These are phyloP conservation scores for Cercophora samala DNA, from an alignment of 495 filamentous ascomycete species.

Conservation along the genomic window DNA sequence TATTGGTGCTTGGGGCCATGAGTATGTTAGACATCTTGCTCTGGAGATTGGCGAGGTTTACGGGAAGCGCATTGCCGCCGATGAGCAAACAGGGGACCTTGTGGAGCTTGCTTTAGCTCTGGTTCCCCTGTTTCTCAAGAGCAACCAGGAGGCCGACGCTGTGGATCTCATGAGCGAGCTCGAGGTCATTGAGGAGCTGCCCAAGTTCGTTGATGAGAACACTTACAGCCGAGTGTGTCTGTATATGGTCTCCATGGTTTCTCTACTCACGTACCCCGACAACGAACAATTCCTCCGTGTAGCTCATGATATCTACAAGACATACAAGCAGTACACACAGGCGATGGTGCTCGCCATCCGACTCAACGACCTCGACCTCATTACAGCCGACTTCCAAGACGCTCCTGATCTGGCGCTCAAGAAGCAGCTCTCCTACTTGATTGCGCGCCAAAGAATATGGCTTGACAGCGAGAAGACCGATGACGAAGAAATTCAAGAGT, in stretches of 20 bases:
- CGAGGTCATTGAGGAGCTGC: slow-evolving; percentile 93
- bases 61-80: slow-evolving; percentile 60
- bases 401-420: slow-evolving; percentile 78
- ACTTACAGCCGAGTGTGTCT: slow-evolving; percentile 90
- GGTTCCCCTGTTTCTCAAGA: slow-evolving; percentile 92
- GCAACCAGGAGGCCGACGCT: slow-evolving; percentile 96
- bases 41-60: slow-evolving; percentile 95
- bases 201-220: slow-evolving; percentile 85
- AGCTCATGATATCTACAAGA: slow-evolving; percentile 86
- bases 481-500: slow-evolving; percentile 74
- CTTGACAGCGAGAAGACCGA: slow-evolving; percentile 60
- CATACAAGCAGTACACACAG: slow-evolving; percentile 86
- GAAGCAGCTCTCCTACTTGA: slow-evolving; percentile 92
- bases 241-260: slow-evolving; percentile 99
- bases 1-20: slow-evolving; percentile 95
- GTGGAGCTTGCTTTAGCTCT: slow-evolving; percentile 76
- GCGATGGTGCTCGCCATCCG: slow-evolving; percentile 93
- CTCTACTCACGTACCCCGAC: slow-evolving; percentile 93
- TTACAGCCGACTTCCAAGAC: slow-evolving; percentile 71
- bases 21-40: slow-evolving; percentile 94
- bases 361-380: slow-evolving; percentile 79
- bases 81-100: slow-evolving; percentile 66
- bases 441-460: slow-evolving; percentile 86
- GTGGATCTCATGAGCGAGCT: slow-evolving; percentile 95
- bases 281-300: slow-evolving; percentile 90